Evolutionary conservation across 192 early-diverging fungal genomes (phyloP).

Genomic region (Podila verticillata): DNA sequence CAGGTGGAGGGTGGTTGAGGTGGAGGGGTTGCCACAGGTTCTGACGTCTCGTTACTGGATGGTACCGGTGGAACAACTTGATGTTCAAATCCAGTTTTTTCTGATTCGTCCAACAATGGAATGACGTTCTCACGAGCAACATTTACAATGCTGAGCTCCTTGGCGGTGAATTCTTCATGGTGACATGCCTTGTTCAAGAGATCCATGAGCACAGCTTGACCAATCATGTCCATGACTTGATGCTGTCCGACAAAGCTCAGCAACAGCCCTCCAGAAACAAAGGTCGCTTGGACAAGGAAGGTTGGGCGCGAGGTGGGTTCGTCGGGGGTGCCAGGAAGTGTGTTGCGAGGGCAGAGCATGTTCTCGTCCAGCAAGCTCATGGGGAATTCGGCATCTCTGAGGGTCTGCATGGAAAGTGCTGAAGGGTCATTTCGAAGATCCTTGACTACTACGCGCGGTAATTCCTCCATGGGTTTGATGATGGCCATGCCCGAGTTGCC

Average conservation of each 20-base stretch:
- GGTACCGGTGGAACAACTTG: background rate
- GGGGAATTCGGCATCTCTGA: background rate
- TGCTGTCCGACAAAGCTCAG: background rate
- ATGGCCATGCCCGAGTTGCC: background rate
- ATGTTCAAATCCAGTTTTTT: background rate
- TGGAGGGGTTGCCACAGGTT: background rate
- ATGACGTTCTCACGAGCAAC: background rate
- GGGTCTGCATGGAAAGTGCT: background rate
- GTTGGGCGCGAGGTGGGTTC: background rate
- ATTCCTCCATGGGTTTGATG: background rate
- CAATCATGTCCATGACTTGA: background rate
- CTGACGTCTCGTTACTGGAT: too few relatives aligned
- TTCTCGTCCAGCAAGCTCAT: background rate
- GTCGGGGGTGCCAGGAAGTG: background rate
- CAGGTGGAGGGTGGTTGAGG: background rate
- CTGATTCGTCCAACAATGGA: background rate
- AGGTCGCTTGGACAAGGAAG: background rate
- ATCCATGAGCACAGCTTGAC: background rate
- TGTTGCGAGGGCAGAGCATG: background rate
- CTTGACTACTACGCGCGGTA: background rate
- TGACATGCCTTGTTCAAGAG: background rate
- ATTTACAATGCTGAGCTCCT: background rate
- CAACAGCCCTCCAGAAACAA: background rate
- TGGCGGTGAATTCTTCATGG: background rate
- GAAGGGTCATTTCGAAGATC: background rate